Evolutionary conservation across 495 filamentous ascomycete species (phyloP), one percentile per base, ranked within the genome.

Genomic region (Bathelium albidoporum): DNA sequence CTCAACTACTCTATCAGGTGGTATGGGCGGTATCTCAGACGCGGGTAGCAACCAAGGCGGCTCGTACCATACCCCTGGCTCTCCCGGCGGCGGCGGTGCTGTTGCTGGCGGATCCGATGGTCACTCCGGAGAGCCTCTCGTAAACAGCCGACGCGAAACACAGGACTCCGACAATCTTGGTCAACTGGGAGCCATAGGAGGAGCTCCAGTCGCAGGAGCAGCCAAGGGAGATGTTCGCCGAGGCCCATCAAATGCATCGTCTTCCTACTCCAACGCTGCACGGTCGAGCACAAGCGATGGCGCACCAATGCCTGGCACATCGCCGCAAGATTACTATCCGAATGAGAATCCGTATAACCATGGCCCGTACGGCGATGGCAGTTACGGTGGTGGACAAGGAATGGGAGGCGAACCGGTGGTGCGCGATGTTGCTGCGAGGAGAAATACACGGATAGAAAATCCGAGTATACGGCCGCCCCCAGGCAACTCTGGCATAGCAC

Each of bases 191-290:
- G 79, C 81, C 10, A 85, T 95, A 72, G 93, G 90, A 20, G 78
- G 81, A 12, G 83, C 73, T 32, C 90, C 90, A 0, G 74, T 79
- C 2, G 82, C 87, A 14, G 80, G 81, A 39, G 84, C 81, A 31
- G 89, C 86, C 74, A 80, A 83, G 45, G 75, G 75, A 28, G 87
- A 87, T 67, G 87, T 97, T 32, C 89, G 89, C 66, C 88, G 94
- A 41, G 94, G 94, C 1, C 88, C 93, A 16, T 96, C 91, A 1
- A 98, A 98, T 74, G 94, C 94, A 22, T 98, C 94, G 1, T 97
- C 94, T 0, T 90, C 89, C 11, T 98, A 98, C 73, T 97, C 93
- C 36, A 85, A 85, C 14, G 88, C 82, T 12, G 86, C 86, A 49
- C 82, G 83, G 53, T 97, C 95, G 2, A 92, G 49, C 24, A 55